Base-by-base conservation (phyloP, 352 stramenopile genomes). In the Globisporangium perplexum region DNA sequence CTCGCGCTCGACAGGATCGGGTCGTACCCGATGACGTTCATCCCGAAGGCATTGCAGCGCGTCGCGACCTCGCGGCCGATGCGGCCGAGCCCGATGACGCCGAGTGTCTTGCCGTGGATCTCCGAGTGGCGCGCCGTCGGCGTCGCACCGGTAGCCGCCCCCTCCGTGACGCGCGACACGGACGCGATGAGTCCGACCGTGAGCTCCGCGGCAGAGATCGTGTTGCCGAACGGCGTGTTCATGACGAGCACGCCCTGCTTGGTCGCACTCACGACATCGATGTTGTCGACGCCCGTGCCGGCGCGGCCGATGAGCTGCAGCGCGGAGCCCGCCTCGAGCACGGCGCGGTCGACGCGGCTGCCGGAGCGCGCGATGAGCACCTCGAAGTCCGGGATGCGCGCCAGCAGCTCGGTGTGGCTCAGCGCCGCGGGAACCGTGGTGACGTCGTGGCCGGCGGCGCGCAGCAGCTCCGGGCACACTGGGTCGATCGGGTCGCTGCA, bases 211-310 rank as follows among this genome's bases (percentile, higher is more conserved):
- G 96, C 92, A 30, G 92, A 96, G 54, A 98, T 89, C 43, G 93
- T 97, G 80, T 98, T 98, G 28, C 93, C 95, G 39, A 89, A 92
- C 8, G 95, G 95, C 42, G 96, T 98, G 71, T 99, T 98, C 65
- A 99, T 96, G 47, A 99, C 96, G 43, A 97, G 80, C 59, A 98
- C 95, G 53, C 96, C 80, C 50, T 90, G 73, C 58, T 90, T 90
- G 20, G 92, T 97, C 42, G 92, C 88, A 53, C 77, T 77, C 41
- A 91, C 71, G 39, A 97, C 74, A 70, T 98, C 88, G 58, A 98
- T 97, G 74, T 98, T 98, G 77, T 98, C 92, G 28, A 97, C 81
- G 60, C 92, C 90, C 33, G 89, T 96, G 48, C 90, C 90, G 47
- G 90, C 89, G 57, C 90, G 81, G 7, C 86, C 91, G 51, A 98